Percentiles rank a stretch among this genome's conserved stretches.
Conservation (phyloP, 805 yeast genomes). For the Saturnispora saitoi region DNA sequence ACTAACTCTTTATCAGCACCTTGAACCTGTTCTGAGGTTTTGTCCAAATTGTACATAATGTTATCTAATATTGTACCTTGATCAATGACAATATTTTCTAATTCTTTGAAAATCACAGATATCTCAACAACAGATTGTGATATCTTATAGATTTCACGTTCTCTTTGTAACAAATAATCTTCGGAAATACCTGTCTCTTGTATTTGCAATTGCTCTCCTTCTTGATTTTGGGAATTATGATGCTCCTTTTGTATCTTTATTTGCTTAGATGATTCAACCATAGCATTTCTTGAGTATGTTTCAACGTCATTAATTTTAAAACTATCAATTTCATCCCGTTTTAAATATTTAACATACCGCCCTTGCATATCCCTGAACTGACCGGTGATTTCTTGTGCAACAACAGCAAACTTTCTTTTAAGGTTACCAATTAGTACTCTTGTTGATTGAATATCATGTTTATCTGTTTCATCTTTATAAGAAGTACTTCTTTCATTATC, state of each 20-base stretch:
- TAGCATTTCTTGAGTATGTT: constrained; percentile 44
- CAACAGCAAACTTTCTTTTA: constrained; percentile 75
- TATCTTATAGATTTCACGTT: constrained; percentile 78
- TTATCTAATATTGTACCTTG: constrained; percentile 93
- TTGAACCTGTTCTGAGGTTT: constrained; percentile 67
- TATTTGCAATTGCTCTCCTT: constrained; percentile 37
- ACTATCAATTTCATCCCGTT: constrained; percentile 53
- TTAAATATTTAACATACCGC: constrained; percentile 73
- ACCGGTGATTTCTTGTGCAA: constrained; percentile 71
- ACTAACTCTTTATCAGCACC: constrained; percentile 70
- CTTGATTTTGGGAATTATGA: constrained; percentile 34
- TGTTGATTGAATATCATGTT: constrained; percentile 6
- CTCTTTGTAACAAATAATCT: constrained; percentile 57
- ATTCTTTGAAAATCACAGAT: constrained; percentile 84
- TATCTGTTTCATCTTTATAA: constrained; percentile 1
- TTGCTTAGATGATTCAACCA: constrained; percentile 36
- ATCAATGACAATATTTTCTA: constrained; percentile 86
- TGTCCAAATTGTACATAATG: constrained; percentile 83
- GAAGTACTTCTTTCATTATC: not conserved
- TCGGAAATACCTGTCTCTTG: constrained; percentile 50
- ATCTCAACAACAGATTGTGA: constrained; percentile 94
- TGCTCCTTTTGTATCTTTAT: constrained; percentile 31
- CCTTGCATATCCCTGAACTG: constrained; percentile 82
- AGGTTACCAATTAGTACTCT: constrained; percentile 62
- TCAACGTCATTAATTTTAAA: constrained; percentile 30